These are phyloP conservation scores for Xylariaceae sp. DNA, from an alignment of 2,329 filamentous ascomycete species.

Conservation along the genomic window DNA sequence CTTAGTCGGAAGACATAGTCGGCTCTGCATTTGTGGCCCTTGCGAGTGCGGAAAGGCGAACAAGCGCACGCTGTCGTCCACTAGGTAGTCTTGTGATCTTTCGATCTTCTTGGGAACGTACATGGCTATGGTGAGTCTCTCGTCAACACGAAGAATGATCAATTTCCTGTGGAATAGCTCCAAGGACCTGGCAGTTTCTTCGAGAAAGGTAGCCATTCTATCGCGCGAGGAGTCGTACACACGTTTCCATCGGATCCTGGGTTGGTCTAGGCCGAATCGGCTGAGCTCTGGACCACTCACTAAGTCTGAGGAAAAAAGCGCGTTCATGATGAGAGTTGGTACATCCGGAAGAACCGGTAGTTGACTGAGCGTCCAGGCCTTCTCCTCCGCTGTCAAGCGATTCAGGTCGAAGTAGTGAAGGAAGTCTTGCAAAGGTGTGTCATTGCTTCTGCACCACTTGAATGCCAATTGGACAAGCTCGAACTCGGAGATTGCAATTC, in stretches of 20 bases:
- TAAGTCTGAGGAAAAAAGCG: constrained; percentile 7
- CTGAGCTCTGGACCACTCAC: constrained; percentile 3
- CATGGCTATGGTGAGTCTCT: constrained; percentile 10
- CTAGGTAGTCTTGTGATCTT: constrained; percentile 7
- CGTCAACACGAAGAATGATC: constrained; percentile 8
- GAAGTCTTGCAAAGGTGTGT: constrained; percentile 2
- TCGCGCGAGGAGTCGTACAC: constrained; percentile 6
- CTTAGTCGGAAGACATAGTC: constrained; percentile 10
- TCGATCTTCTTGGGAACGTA: constrained; percentile 10
- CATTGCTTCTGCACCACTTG: constrained; percentile 9
- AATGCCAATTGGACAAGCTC: constrained; percentile 7
- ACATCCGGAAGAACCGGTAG: background rate
- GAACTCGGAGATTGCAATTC: constrained; percentile 8
- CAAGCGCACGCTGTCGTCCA: constrained; percentile 6
- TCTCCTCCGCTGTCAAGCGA: constrained; percentile 4
- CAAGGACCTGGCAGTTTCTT: constrained; percentile 1
- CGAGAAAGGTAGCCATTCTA: constrained; percentile 9
- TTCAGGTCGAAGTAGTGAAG: constrained; percentile 11
- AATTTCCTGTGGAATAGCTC: constrained; percentile 10
- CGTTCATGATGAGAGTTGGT: constrained; percentile 7
- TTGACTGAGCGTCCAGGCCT: constrained; percentile 8
- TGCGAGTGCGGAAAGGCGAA: constrained; percentile 12
- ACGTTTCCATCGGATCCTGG: constrained; percentile 7
- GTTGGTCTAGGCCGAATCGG: constrained; percentile 2
- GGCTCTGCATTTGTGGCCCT: constrained; percentile 6